A percentile compares a stretch with the other conserved stretches of the same genome.
phyloP scores from a whole-genome alignment of 129 eudicot genomes.

The Cynara cardunculus region DNA sequence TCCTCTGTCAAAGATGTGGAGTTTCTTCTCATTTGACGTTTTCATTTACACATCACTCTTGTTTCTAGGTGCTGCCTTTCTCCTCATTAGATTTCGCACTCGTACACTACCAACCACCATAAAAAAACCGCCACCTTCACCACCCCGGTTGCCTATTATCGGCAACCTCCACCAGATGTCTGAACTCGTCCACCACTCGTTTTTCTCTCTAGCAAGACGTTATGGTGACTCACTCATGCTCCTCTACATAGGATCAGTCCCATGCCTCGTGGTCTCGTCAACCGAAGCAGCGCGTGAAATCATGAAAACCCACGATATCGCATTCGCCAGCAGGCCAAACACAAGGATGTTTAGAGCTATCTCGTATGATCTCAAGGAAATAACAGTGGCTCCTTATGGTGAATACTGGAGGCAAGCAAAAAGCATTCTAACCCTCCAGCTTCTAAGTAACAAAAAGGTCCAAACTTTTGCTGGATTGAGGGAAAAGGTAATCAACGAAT shows the following conservation, averaged over 20 bases:
- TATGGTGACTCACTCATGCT: slow-evolving; percentile 40
- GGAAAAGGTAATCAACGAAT: slow-evolving; percentile 20
- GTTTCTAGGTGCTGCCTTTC: neutral
- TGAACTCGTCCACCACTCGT: slow-evolving; percentile 30
- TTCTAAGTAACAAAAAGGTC: slow-evolving; percentile 40
- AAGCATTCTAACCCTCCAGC: slow-evolving; percentile 42
- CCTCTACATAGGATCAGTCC: slow-evolving; percentile 36
- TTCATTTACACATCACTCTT: neutral
- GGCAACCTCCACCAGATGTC: slow-evolving; percentile 53
- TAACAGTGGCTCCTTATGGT: slow-evolving; percentile 43
- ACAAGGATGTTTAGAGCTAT: slow-evolving; percentile 11
- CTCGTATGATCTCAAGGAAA: slow-evolving; percentile 30
- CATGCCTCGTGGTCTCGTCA: slow-evolving; percentile 39
- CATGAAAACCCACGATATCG: slow-evolving; percentile 45
- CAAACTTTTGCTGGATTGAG: slow-evolving; percentile 24
- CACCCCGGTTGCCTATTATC: slow-evolving; percentile 35
- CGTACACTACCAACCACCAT: neutral
- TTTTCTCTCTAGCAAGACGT: slow-evolving; percentile 31
- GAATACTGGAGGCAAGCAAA: slow-evolving; percentile 51
- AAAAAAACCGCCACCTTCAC: slow-evolving; percentile 39
- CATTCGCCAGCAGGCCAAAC: slow-evolving; percentile 38
- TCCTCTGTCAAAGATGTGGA: neutral
- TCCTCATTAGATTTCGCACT: neutral
- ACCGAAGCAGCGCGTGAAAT: slow-evolving; percentile 40
- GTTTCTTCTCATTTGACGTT: neutral